Conservation (phyloP, 441 rosid species). For the Viola pubescens region DNA sequence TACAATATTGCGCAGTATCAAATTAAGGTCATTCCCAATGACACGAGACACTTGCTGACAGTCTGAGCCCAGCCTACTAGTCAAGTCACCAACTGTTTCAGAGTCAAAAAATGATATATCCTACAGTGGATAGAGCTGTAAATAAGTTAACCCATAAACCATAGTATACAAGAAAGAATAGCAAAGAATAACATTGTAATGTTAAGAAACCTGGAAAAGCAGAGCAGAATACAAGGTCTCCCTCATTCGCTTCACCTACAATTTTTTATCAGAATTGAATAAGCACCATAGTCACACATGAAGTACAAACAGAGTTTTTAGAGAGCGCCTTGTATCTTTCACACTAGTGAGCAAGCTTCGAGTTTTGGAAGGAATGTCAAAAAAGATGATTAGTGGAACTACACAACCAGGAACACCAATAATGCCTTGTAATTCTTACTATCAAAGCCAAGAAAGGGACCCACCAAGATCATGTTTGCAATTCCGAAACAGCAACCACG, state of each 20-base stretch:
- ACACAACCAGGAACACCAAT: not conserved
- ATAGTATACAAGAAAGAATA: constrained; percentile 12
- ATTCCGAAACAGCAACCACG: constrained; percentile 90
- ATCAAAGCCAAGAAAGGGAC: constrained; percentile 23
- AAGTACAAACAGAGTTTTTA: not conserved
- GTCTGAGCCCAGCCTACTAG: constrained; percentile 96
- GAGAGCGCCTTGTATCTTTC: not conserved
- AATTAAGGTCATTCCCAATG: constrained; percentile 85
- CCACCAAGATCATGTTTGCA: constrained; percentile 95
- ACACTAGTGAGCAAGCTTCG: not conserved
- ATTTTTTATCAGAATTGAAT: constrained; percentile 10
- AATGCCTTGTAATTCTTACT: not conserved
- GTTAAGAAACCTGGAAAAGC: constrained; percentile 64
- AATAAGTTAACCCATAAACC: constrained; percentile 2
- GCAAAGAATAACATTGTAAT: constrained; percentile 12
- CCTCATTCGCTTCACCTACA: constrained; percentile 93
- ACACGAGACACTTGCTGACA: constrained; percentile 97
- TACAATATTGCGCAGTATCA: constrained; percentile 74
- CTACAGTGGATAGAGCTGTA: constrained; percentile 30
- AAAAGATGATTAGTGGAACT: not conserved
- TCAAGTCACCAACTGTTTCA: constrained; percentile 95
- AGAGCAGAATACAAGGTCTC: constrained; percentile 81
- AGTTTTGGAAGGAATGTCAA: not conserved
- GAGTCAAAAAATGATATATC: constrained; percentile 87
- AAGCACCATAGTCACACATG: constrained; percentile 13